Base-by-base conservation (phyloP, 305 asterid genomes). In the Stenogyne calaminthoides region DNA sequence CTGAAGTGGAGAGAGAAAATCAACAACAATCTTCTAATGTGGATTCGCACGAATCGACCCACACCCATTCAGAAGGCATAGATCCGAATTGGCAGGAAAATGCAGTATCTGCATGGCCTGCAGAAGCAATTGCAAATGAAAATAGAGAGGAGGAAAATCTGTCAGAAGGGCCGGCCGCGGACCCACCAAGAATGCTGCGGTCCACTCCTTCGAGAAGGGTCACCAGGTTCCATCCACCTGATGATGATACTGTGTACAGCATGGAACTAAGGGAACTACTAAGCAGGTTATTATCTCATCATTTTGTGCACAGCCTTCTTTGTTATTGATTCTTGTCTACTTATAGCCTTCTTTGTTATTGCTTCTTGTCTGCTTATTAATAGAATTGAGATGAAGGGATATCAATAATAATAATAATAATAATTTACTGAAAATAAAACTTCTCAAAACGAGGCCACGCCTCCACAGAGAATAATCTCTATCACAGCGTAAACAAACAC, bases 201-300 rank as follows among this genome's bases (percentile, higher is more conserved):
- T 71, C 95, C 32, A 61, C 79, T 77, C 84, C 87, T 40, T 64
- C 79, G 62, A 84, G 95, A 77, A 84, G 92, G 73, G 72, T 72
- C 60, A 76, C 83, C 76, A 78, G 96, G 86, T 89, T 89, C 87
- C 93, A 88, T 71, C 95, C 97, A 65, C 92, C 96, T 3, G 96
- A 90, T 61, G 97, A 90, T 56, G 99, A 95, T 73, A 90, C 84
- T 67, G 98, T 90, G 71, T 90, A 92, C 82, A 92, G 89, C 78
- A 88, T 92, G 91, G 99, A 95, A 80, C 97, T 95, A 77, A 90
- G 98, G 84, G 98, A 95, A 82, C 90, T 95, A 51, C 80, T 95
- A 68, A 86, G 98, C 96, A 86, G 99, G 99, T 92, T 67, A 62
- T 51, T 77, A 22, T 62, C 22, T 70, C 7, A 51, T 51, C 34